Evolutionary conservation across 2,329 filamentous ascomycete genomes (phyloP).

Genomic region (Cadophora gregata): DNA sequence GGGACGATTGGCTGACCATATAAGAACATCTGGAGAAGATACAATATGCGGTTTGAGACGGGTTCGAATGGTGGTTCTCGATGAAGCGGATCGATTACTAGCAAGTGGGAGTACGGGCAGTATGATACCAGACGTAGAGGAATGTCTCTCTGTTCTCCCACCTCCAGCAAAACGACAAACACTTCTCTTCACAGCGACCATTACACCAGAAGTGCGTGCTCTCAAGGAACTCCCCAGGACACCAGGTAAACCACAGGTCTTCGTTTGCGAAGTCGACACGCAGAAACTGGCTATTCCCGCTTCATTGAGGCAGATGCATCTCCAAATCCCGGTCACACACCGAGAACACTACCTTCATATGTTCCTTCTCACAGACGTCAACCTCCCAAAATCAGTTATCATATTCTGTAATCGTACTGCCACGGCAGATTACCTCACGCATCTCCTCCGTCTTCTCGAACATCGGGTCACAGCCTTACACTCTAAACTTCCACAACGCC

Average conservation of each 20-base stretch:
- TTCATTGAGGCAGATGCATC: constrained; percentile 81
- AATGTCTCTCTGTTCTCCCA: constrained; percentile 83
- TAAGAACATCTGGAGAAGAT: constrained; percentile 88
- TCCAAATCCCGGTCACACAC: constrained; percentile 89
- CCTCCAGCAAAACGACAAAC: constrained; percentile 84
- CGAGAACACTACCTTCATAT: constrained; percentile 94
- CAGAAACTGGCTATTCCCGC: constrained; percentile 77
- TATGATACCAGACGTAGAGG: constrained; percentile 94
- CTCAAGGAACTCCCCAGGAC: constrained; percentile 78
- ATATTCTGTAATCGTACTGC: constrained; percentile 93
- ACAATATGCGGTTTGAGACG: constrained; percentile 82
- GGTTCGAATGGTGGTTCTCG: constrained; percentile 85
- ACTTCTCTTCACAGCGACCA: constrained; percentile 92
- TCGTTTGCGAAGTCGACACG: constrained; percentile 87
- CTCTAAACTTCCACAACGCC: constrained; percentile 82
- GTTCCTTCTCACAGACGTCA: constrained; percentile 79
- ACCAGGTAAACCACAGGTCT: constrained; percentile 75
- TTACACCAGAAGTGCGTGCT: constrained; percentile 89
- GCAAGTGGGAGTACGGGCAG: constrained; percentile 74
- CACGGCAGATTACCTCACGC: constrained; percentile 88
- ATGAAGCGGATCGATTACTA: constrained; percentile 92
- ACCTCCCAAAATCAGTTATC: constrained; percentile 79
- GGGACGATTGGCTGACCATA: constrained; percentile 90
- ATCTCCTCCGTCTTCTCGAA: constrained; percentile 81
- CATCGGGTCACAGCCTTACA: constrained; percentile 93